Percentiles rank a stretch among this genome's conserved stretches.
phyloP scores from a whole-genome alignment of 116 monocot genomes.

The Trichopus zeylanicus region DNA sequence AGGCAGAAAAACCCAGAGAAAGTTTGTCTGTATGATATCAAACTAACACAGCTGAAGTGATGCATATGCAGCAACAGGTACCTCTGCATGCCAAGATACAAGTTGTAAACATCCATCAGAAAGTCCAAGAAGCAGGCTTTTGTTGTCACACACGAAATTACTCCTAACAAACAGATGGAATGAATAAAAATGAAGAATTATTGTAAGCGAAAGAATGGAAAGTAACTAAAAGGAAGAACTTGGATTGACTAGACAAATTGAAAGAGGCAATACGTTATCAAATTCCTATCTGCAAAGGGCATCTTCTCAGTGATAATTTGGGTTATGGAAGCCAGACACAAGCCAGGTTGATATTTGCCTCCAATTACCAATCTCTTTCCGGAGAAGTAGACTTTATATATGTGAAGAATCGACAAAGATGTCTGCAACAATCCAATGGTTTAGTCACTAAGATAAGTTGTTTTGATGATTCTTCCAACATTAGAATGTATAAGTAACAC shows the following conservation, averaged over 20 bases:
- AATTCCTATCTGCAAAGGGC: constrained; percentile 49
- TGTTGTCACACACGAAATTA: constrained; percentile 93
- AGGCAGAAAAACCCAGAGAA: neutral
- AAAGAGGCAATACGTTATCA: constrained; percentile 45
- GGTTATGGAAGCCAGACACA: constrained; percentile 64
- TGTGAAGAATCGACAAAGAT: constrained; percentile 58
- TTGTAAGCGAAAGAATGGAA: neutral
- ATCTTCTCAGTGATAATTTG: constrained; percentile 70
- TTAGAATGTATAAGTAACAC: too few relatives aligned
- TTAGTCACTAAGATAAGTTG: neutral
- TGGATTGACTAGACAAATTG: neutral
- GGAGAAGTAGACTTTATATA: constrained; percentile 68
- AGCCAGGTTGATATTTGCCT: constrained; percentile 55
- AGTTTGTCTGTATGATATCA: too few relatives aligned
- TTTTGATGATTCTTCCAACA: too few relatives aligned
- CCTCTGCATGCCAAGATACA: constrained; percentile 91
- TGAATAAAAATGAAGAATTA: neutral
- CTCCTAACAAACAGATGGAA: constrained; percentile 43
- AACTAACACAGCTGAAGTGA: neutral
- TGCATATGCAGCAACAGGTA: constrained; percentile 6
- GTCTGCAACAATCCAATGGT: constrained; percentile 39
- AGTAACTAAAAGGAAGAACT: neutral
- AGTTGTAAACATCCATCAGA: constrained; percentile 63
- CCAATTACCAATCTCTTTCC: constrained; percentile 74
- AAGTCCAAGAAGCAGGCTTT: constrained; percentile 73